Conservation (phyloP, 306 rosid species). For the Potentilla sterilis region DNA sequence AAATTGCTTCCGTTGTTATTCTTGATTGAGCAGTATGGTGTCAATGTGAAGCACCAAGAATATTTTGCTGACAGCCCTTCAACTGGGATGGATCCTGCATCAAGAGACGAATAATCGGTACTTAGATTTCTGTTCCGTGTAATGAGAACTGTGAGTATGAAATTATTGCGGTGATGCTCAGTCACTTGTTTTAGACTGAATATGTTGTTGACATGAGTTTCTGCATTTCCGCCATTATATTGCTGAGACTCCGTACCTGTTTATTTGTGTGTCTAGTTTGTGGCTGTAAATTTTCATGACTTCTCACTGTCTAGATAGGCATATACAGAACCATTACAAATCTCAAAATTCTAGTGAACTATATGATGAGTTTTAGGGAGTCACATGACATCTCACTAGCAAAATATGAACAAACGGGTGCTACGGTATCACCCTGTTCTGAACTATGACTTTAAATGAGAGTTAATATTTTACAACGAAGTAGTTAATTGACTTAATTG, state of each 20-base stretch:
- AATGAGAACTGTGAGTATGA: slow-evolving; percentile 1
- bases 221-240: neutral
- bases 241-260: neutral
- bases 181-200: neutral
- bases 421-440: too few species aligned
- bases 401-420: too few species aligned
- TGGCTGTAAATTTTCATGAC: too few species aligned
- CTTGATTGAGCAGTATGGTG: slow-evolving; percentile 41
- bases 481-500: too few species aligned
- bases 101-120: slow-evolving; percentile 77
- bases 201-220: neutral
- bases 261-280: neutral
- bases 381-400: too few species aligned
- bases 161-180: neutral
- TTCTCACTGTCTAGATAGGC: too few species aligned
- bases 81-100: slow-evolving; percentile 80
- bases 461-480: too few species aligned
- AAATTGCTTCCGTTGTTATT: neutral
- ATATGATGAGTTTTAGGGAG: too few species aligned
- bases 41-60: slow-evolving; percentile 92
- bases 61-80: slow-evolving; percentile 96
- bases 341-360: too few species aligned
- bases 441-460: too few species aligned
- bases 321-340: too few species aligned
- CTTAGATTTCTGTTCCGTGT: slow-evolving; percentile 12